These are phyloP conservation scores for Neocatenulostroma microsporum DNA, from an alignment of 2,329 filamentous ascomycete species.

Conservation along the genomic window DNA sequence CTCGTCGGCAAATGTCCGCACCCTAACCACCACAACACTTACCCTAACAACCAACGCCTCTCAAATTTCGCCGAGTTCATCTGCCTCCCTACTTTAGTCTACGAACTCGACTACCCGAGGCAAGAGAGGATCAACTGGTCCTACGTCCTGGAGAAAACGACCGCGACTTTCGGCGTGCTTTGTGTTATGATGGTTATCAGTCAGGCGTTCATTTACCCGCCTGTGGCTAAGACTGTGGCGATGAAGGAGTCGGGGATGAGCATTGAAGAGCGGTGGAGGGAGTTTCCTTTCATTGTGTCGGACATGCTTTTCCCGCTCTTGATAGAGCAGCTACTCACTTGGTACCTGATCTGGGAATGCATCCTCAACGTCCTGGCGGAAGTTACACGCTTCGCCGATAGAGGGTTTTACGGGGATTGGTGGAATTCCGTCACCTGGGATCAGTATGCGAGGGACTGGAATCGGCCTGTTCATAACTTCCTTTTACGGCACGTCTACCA, in stretches of 20 bases:
- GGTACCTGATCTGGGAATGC: slow-evolving; percentile 72
- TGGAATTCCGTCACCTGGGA: slow-evolving; percentile 57
- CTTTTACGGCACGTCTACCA: slow-evolving; percentile 73
- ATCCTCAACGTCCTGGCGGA: slow-evolving; percentile 67
- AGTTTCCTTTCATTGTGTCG: slow-evolving; percentile 67
- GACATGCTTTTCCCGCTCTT: slow-evolving; percentile 73
- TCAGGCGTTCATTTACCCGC: slow-evolving; percentile 69
- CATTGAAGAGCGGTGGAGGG: slow-evolving; percentile 52
- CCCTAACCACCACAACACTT: slow-evolving; percentile 43
- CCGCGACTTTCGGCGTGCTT: slow-evolving; percentile 63
- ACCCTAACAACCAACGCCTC: slow-evolving; percentile 62
- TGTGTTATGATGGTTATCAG: slow-evolving; percentile 73
- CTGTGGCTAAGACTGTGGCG: slow-evolving; percentile 57
- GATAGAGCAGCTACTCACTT: slow-evolving; percentile 67
- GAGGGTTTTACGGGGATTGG: slow-evolving; percentile 56
- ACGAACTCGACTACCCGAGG: slow-evolving; percentile 72
- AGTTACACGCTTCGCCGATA: slow-evolving; percentile 67
- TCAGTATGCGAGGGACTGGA: slow-evolving; percentile 75
- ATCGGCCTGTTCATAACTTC: slow-evolving; percentile 72
- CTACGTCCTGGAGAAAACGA: slow-evolving; percentile 65
- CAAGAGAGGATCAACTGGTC: slow-evolving; percentile 61
- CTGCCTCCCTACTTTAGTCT: slow-evolving; percentile 66
- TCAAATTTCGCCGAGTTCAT: slow-evolving; percentile 57
- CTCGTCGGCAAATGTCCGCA: slow-evolving; percentile 59
- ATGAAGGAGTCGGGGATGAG: slow-evolving; percentile 61